phyloP scores from a whole-genome alignment of 345 rosid genomes.

The Moricandia moricandioides region DNA sequence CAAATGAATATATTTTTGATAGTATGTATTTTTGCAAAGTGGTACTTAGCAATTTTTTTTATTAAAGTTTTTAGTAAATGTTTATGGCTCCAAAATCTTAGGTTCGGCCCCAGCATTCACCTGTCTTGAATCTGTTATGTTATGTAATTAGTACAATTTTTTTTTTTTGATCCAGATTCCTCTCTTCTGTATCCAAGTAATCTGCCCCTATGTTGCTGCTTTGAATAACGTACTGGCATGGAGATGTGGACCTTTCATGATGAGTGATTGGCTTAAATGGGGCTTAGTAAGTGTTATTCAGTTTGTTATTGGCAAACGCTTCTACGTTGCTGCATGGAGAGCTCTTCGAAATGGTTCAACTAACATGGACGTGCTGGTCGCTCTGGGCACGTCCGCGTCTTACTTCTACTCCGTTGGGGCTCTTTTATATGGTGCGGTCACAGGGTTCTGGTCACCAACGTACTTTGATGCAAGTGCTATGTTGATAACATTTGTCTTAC shows the following conservation, averaged over 20 bases:
- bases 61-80: background rate
- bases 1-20: no score
- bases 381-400: slow-evolving; percentile 89
- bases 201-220: slow-evolving; percentile 82
- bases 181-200: slow-evolving; percentile 76
- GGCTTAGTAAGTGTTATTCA: slow-evolving; percentile 87
- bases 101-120: background rate
- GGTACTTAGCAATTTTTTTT: no score
- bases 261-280: slow-evolving; percentile 99
- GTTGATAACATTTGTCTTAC: slow-evolving; percentile 92
- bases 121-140: background rate
- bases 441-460: slow-evolving; percentile 94
- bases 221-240: slow-evolving; percentile 62
- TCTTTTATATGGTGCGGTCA: slow-evolving; percentile 84
- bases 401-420: slow-evolving; percentile 96
- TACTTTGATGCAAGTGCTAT: slow-evolving; percentile 98
- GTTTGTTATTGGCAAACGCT: slow-evolving; percentile 94
- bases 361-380: slow-evolving; percentile 99
- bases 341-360: slow-evolving; percentile 97
- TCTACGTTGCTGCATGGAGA: slow-evolving; percentile 91
- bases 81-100: background rate
- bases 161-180: slow-evolving; percentile 65
- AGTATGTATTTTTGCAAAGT: no score
- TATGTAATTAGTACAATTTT: background rate
- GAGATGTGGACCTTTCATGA: slow-evolving; percentile 92